Base-by-base conservation (phyloP, 2,329 filamentous ascomycete species). In the Ophiocordyceps sinensis region DNA sequence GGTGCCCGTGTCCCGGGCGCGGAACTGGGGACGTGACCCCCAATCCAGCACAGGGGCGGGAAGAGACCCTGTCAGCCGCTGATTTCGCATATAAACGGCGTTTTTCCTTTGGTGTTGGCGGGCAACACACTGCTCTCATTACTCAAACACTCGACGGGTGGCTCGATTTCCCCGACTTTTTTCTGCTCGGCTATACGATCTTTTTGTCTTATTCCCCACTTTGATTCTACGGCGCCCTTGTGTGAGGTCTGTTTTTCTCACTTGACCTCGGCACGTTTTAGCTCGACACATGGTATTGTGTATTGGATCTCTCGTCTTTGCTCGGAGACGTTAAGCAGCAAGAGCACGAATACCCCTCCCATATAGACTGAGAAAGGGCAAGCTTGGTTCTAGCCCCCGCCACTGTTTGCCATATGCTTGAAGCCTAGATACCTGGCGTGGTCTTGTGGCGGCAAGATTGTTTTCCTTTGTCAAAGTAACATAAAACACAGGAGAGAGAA, bases 341-440 rank as follows among this genome's bases (percentile, higher is more conserved):
- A 41, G 50, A 53, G 52, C 55, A 58, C 54, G 54, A 60, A 61
- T 60, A 61, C 21, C 57, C 58, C 54, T 50, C 45, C 41, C 37
- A 40, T 54, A 60, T 61, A 61, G 58, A 61, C 53, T 53, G 51
- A 53, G 48, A 32, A 53, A 55, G 53, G 51, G 53, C 53, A 49
- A 53, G 48, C 42, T 39, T 41, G 42, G 45, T 39, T 32, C 39
- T 21, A 37, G 40, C 53, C 49, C 49, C 23, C 21, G 13, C 9
- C 10, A 34, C 19, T 28, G 49, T 49, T 45, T 44, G n/a, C 46
- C 44, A 51, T 47, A 42, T 52, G 50, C 53, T 53, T 53, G 51
- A 56, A 51, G 52, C 56, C 47, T 41, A 51, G 47, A 43, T 15
- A 43, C 29, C n/a, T n/a, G n/a, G n/a, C n/a, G n/a, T n/a, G n/a